Conservation (phyloP, 768 basidiomycete genomes). For the Mycena chlorophos region DNA sequence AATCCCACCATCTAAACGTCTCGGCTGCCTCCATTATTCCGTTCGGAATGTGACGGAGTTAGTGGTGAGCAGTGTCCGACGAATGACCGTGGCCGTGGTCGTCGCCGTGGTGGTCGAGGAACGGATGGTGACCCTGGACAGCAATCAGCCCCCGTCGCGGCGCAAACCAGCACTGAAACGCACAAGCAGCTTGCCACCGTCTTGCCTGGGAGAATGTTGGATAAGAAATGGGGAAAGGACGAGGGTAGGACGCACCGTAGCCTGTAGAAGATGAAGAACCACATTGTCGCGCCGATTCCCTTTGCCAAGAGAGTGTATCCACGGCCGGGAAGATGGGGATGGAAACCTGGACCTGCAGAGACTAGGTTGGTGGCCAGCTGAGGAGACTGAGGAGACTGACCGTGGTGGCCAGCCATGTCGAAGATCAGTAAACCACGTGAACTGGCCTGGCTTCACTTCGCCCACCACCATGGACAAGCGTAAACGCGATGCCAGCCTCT, state of each 20-base stretch:
- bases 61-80: constrained; percentile 42
- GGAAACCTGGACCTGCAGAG: constrained; percentile 75
- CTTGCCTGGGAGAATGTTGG: constrained; percentile 52
- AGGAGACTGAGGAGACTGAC: constrained; percentile 15
- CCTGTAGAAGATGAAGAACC: constrained; percentile 99
- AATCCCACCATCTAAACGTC: too few species aligned
- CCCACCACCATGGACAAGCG: constrained; percentile 35
- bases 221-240: constrained; percentile 3
- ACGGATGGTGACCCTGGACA: constrained; percentile 53
- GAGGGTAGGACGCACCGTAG: constrained; percentile 62
- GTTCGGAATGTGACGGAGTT: constrained; percentile 17
- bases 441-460: constrained; percentile 6
- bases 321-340: constrained; percentile 82
- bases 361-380: constrained; percentile 8
- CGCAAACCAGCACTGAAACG: constrained; percentile 17
- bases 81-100: constrained; percentile 33
- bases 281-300: constrained; percentile 89
- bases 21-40: neutral
- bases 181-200: constrained; percentile 75
- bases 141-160: constrained; percentile 6
- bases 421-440: constrained; percentile 3
- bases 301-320: constrained; percentile 79
- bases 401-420: constrained; percentile 38
- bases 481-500: constrained; percentile 47
- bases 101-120: constrained; percentile 30